Base-by-base conservation (phyloP, 2,329 filamentous ascomycete species). In the Pseudocercospora pini-densiflorae region DNA sequence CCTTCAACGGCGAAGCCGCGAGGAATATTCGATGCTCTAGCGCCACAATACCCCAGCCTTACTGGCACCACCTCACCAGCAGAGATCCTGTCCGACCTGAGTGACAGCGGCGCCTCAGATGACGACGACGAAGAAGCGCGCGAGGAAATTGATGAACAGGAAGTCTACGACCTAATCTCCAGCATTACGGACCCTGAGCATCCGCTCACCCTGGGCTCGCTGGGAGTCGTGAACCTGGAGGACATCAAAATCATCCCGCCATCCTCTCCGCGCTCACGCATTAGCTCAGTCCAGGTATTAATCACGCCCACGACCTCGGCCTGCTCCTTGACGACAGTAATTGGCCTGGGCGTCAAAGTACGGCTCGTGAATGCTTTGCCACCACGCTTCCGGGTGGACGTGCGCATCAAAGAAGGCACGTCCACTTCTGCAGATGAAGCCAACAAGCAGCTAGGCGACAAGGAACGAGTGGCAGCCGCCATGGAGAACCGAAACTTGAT, bases 291-390 rank as follows among this genome's bases (percentile, higher is more conserved):
- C 40, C 86, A 90, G 2, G 93, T 99, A 51, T 88, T 97, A 75
- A 90, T 99, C 72, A 99, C 95, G 10, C 95, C 95, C 9, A 99
- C 95, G 27, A 95, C 98, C 76, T 96, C 94, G 16, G 95, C 98
- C 80, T 99, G 95, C 83, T 97, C 92, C 59, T 87, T 99, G 47
- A 95, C 95, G 33, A 99, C 95, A 0, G 93, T 99, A 67, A 97
- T 99, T 74, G 95, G 95, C 0, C 86, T 99, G 16, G 95, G 94
- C 14, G 93, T 99, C 23, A 89, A 95, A 53, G 94, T 97, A 49
- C 88, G 95, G 24, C 86, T 99, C 24, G 94, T 98, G 81, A 91
- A 97, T 78, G 91, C 92, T 10, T 84, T 99, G 65, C 95, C 95
- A 2, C 92, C 95, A 36, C 92, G 94, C 75, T 99, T 95, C 79